Evolutionary conservation across 306 rosid species (phyloP).

Genomic region (Purshia tridentata): DNA sequence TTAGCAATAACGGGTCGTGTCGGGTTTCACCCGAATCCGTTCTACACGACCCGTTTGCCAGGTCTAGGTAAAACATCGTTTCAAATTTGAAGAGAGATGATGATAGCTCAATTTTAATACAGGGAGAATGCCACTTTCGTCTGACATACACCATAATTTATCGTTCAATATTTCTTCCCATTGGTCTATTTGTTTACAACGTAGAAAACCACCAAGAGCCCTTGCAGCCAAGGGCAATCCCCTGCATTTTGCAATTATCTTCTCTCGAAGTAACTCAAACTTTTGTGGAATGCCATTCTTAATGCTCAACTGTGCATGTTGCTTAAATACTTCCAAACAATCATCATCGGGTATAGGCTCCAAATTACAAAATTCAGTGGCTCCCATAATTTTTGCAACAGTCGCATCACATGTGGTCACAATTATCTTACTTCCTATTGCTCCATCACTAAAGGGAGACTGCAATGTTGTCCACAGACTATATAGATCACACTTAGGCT

Average conservation of each 20-base stretch:
- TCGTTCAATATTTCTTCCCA: conserved; percentile 19
- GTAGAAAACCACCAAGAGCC: conserved; percentile 28
- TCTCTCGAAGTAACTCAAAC: neutral
- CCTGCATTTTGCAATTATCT: conserved; percentile 22
- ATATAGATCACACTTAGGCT: neutral
- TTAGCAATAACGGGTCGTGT: no score
- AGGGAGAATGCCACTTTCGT: neutral
- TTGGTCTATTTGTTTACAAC: neutral
- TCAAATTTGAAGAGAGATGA: conserved; percentile 18
- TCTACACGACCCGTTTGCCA: no score
- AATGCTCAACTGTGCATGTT: neutral
- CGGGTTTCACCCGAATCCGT: no score
- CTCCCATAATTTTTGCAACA: conserved; percentile 14
- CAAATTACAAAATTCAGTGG: neutral
- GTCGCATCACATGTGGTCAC: conserved; percentile 21
- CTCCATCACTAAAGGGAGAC: conserved; percentile 11
- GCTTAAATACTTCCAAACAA: conserved; percentile 21
- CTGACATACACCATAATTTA: conserved; percentile 13
- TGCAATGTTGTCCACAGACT: conserved; percentile 1
- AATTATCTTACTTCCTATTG: conserved; percentile 21
- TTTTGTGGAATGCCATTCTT: neutral
- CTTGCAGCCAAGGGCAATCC: conserved; percentile 32
- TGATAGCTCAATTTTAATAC: conserved; percentile 25
- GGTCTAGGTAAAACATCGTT: conserved; percentile 21
- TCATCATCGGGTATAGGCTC: neutral